These are phyloP conservation scores for Geotrichum macrosporum DNA, from an alignment of 1,139 yeast genomes.

Conservation along the genomic window DNA sequence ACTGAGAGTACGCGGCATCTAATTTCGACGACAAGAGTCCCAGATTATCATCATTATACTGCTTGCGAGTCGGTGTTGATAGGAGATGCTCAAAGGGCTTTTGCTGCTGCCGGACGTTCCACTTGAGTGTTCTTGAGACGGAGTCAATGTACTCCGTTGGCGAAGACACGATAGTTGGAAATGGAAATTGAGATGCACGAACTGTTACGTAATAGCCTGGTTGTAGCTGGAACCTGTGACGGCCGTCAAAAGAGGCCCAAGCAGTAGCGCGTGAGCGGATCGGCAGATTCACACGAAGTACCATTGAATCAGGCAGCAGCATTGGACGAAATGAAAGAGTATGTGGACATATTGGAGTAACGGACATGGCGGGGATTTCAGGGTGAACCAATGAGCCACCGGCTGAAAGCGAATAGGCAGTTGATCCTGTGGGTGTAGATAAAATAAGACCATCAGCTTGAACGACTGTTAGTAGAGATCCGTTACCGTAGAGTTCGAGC, in stretches of 20 bases:
- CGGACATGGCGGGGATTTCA: slow-evolving; percentile 80
- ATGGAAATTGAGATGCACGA: slow-evolving; percentile 74
- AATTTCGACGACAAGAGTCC: slow-evolving; percentile 6
- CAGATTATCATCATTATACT: slow-evolving; percentile 16
- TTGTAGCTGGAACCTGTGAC: slow-evolving; percentile 62
- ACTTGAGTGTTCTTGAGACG: slow-evolving; percentile 74
- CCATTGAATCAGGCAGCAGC: slow-evolving; percentile 80
- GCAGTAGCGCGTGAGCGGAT: slow-evolving; percentile 68
- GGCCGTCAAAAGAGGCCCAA: slow-evolving; percentile 90
- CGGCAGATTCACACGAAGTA: slow-evolving; percentile 70
- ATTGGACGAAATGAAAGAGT: slow-evolving; percentile 85
- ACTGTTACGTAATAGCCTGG: slow-evolving; percentile 76
- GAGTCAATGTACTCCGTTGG: slow-evolving; percentile 78
- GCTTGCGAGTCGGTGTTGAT: slow-evolving; percentile 15
- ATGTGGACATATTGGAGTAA: slow-evolving; percentile 91
- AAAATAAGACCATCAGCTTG: slow-evolving; percentile 87
- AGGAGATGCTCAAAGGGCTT: slow-evolving; percentile 50
- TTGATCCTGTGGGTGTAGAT: slow-evolving; percentile 90
- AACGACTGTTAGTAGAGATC: slow-evolving; percentile 71
- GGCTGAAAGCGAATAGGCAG: slow-evolving; percentile 85
- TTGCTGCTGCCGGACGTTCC: slow-evolving; percentile 83
- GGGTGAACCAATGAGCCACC: slow-evolving; percentile 91
- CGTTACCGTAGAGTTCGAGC: slow-evolving; percentile 79
- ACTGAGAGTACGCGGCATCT: background rate
- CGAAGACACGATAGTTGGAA: slow-evolving; percentile 75